These are phyloP conservation scores for Orbilia blumenaviensis DNA, from an alignment of 2,329 filamentous ascomycete genomes.

Conservation along the genomic window DNA sequence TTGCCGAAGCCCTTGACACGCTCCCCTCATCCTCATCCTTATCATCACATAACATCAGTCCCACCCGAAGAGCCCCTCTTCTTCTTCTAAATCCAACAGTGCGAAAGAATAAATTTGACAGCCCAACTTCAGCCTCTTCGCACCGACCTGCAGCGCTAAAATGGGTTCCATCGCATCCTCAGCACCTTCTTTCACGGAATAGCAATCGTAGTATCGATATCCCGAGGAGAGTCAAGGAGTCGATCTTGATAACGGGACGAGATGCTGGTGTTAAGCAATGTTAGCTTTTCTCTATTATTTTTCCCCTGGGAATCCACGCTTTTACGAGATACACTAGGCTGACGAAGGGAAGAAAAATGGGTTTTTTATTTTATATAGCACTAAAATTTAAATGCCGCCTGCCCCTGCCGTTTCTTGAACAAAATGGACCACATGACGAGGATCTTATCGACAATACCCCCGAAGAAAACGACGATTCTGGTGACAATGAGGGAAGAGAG, in stretches of 20 bases:
- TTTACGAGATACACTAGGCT: no score
- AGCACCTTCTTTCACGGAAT: conserved; percentile 6
- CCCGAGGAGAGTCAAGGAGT: conserved; percentile 21
- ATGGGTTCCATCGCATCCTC: conserved; percentile 21
- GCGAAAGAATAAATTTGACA: conserved; percentile 8
- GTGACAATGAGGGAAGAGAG: no score
- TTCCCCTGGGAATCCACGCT: no score
- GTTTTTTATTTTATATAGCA: background rate
- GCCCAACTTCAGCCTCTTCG: conserved; percentile 3
- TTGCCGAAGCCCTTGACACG: conserved; percentile 32
- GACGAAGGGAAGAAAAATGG: no score
- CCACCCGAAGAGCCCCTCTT: background rate
- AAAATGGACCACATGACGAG: conserved; percentile 44
- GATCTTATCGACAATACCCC: conserved; percentile 5
- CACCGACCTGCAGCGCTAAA: conserved; percentile 4
- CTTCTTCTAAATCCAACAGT: background rate
- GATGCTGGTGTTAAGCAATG: conserved; percentile 33
- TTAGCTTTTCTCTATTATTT: no score
- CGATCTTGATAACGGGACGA: conserved; percentile 34
- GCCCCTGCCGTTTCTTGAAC: conserved; percentile 37
- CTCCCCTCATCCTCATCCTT: conserved; percentile 30
- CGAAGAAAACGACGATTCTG: background rate
- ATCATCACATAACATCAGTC: background rate
- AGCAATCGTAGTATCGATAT: background rate
- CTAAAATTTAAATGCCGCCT: conserved; percentile 23